Evolutionary conservation across 2,329 filamentous ascomycete genomes (phyloP).

Genomic region (Trichothecium roseum): DNA sequence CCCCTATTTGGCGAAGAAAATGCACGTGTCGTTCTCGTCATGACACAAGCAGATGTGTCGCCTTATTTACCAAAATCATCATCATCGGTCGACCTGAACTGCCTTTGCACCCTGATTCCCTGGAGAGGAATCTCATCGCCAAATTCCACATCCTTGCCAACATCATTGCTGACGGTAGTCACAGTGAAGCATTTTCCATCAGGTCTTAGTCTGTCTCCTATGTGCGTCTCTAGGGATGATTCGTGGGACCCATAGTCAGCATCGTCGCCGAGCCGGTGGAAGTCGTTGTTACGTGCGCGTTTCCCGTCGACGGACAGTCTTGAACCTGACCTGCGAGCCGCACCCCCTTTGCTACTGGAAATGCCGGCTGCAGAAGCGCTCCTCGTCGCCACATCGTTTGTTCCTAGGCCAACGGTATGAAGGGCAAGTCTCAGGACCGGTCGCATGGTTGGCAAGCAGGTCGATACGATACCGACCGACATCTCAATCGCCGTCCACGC

Average conservation of each 20-base stretch:
- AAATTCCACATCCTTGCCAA: conserved; percentile 14
- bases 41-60: too few relatives aligned
- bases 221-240: neutral
- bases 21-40: too few relatives aligned
- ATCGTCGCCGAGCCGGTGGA: conserved; percentile 22
- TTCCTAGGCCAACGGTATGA: conserved; percentile 24
- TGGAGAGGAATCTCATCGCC: conserved; percentile 27
- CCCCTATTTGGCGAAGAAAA: too few relatives aligned
- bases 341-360: conserved; percentile 6
- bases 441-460: conserved; percentile 40
- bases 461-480: conserved; percentile 39
- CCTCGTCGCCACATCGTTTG: conserved; percentile 1
- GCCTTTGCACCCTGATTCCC: conserved; percentile 25
- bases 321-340: neutral
- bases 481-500: conserved; percentile 40
- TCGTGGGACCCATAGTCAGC: neutral
- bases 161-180: conserved; percentile 18
- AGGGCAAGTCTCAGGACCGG: conserved; percentile 31
- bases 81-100: conserved; percentile 12
- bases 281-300: conserved; percentile 6
- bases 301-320: neutral
- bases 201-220: conserved; percentile 17
- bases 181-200: conserved; percentile 17
- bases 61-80: neutral
- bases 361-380: neutral